Percentiles rank a stretch among this genome's conserved stretches.
These are phyloP conservation scores for Carallia brachiata DNA, from an alignment of 345 rosid genomes.

Conservation along the genomic window DNA sequence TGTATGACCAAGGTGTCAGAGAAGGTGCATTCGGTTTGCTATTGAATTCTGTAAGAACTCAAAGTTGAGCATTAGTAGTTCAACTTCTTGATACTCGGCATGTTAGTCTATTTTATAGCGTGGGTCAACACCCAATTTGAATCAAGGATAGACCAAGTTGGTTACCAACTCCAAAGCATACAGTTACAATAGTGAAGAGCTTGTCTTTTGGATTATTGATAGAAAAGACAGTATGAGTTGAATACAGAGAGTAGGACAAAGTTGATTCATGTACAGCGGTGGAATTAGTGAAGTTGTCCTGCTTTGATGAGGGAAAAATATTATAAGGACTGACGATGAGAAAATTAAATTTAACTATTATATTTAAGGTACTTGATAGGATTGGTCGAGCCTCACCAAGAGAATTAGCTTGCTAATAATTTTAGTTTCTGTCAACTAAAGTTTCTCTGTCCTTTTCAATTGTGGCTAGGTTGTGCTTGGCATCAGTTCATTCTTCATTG, in stretches of 20 bases:
- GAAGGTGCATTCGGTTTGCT: slow-evolving; percentile 99
- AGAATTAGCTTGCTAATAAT: slow-evolving; percentile 9
- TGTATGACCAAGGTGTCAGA: slow-evolving; percentile 85
- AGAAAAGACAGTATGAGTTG: neutral
- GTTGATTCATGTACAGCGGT: too few species aligned
- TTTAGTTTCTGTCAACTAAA: neutral
- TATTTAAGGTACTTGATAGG: too few species aligned
- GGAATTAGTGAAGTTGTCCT: neutral
- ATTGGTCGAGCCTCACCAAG: too few species aligned
- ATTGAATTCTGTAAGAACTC: slow-evolving; percentile 95
- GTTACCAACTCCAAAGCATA: neutral
- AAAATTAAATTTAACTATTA: neutral
- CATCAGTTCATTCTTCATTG: slow-evolving; percentile 78
- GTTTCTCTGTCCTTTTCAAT: slow-evolving; percentile 5
- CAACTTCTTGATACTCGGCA: neutral
- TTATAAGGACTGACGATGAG: neutral
- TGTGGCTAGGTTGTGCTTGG: slow-evolving; percentile 83
- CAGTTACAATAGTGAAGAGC: too few species aligned
- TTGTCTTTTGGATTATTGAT: neutral
- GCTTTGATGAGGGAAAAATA: neutral
- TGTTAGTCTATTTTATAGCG: neutral
- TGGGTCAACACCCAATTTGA: neutral
- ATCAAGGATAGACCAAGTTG: neutral
- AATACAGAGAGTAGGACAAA: too few species aligned
- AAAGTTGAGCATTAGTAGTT: slow-evolving; percentile 33